Base-by-base conservation (phyloP, 2,329 filamentous ascomycete genomes). In the Aureobasidium sp. region DNA sequence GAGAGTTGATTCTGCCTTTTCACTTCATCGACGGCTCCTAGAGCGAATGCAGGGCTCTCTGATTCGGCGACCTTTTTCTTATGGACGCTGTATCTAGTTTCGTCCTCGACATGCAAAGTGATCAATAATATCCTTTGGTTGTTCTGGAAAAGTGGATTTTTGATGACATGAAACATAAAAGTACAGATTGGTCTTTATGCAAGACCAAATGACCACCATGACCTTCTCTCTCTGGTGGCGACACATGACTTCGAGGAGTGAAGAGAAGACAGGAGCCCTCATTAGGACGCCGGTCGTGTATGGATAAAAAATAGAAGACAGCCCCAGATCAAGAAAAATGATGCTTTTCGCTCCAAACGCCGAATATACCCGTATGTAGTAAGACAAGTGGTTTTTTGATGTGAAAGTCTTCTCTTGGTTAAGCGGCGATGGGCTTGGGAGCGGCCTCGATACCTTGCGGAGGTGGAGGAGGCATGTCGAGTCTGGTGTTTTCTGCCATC, bases 401-500 rank as follows among this genome's bases (percentile, higher is more conserved):
- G 12, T 10, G 17, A 24, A 26, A 24, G 20, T 20, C 13, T 41
- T 29, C 24, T 32, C 20, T 51, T 17, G 20, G 20, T 36, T 55
- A 65, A 55, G 64, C 64, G 41, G 62, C 61, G 29, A 65, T 61
- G 46, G 64, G 36, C 39, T 53, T 61, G 20, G 61, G 50, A n/a
- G 61, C 59, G n/a, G 36, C 56, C 13, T 61, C 57, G 24, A 62
- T 36, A 7, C 50, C 47, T 63, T 63, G 52, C 37, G 65, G 63
- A 52, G 65, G 78, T 61, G 78, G 77, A 44, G 78, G 78, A 12
- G 78, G 79, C 20, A 77, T 69, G 66, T 96, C 91, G 69, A 96
- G 79, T 78, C 88, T 88, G 66, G 91, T 96, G 75, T 87, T 88
- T 66, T 92, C 89, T 39, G 92, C 90, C 84, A 96, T 89, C 88